Conservation (phyloP, 2,329 filamentous ascomycete species). For the Hansfordia pulvinata region DNA sequence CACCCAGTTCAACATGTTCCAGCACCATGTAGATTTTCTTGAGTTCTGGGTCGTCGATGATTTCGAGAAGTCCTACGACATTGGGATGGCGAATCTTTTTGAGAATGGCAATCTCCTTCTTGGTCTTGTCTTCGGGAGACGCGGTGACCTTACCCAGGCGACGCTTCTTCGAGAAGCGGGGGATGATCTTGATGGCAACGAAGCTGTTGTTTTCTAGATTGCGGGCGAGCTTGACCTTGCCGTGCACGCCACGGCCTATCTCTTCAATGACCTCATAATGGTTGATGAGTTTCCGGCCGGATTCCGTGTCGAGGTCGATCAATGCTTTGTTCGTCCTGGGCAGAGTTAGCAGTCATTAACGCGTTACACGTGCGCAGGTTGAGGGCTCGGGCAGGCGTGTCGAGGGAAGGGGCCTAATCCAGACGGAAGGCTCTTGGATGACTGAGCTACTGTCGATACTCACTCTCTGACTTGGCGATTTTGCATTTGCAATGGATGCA, state of each 20-base stretch:
- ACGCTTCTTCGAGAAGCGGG: conserved; percentile 84
- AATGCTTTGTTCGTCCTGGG: conserved; percentile 74
- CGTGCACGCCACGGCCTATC: conserved; percentile 88
- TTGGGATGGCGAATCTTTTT: conserved; percentile 98
- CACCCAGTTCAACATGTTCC: conserved; percentile 86
- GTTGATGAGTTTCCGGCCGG: conserved; percentile 92
- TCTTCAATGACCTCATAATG: conserved; percentile 96
- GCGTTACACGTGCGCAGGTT: not conserved
- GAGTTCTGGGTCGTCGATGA: conserved; percentile 90
- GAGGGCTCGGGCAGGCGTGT: not conserved
- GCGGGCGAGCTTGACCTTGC: conserved; percentile 90
- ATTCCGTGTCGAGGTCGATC: conserved; percentile 77
- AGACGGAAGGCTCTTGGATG: conserved; percentile 2
- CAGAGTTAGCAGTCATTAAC: conserved; percentile 4
- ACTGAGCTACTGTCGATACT: no score
- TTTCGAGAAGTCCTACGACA: conserved; percentile 86
- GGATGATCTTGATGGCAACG: conserved; percentile 97
- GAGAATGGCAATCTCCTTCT: conserved; percentile 91
- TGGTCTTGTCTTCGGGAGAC: conserved; percentile 65
- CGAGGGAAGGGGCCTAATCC: conserved; percentile 2
- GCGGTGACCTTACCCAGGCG: conserved; percentile 73
- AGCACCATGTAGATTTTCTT: conserved; percentile 98
- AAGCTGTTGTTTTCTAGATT: conserved; percentile 62
- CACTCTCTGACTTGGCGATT: conserved; percentile 70
- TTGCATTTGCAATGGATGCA: conserved; percentile 60